Evolutionary conservation across 139 green algal species (phyloP).

Genomic region (Haematococcus sp.): DNA sequence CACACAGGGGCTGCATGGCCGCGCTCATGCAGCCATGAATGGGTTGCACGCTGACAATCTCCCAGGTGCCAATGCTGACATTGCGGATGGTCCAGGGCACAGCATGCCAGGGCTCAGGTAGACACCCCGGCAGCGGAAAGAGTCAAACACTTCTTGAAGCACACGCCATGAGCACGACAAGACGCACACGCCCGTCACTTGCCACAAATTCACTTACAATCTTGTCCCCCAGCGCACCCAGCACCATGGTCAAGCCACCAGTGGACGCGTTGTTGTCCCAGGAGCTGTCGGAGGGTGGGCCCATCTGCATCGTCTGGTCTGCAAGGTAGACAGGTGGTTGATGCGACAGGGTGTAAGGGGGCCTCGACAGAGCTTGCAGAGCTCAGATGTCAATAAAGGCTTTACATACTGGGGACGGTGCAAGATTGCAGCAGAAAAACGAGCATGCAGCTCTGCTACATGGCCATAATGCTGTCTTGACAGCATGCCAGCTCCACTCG

Average conservation of each 20-base stretch:
- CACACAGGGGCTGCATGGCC: not conserved
- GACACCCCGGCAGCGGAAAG: too few species aligned
- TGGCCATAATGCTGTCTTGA: not conserved
- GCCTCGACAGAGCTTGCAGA: not conserved
- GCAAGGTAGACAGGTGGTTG: not conserved
- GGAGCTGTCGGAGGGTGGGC: not conserved
- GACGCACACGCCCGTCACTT: too few species aligned
- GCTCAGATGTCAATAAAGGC: not conserved
- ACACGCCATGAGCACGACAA: too few species aligned
- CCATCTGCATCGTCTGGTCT: not conserved
- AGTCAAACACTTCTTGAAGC: too few species aligned
- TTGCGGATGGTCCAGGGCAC: too few species aligned
- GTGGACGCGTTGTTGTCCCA: not conserved
- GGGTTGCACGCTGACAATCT: too few species aligned
- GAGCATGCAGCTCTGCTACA: not conserved
- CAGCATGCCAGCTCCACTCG: not conserved
- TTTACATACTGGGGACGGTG: not conserved
- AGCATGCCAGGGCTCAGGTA: too few species aligned
- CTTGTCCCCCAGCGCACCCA: not conserved
- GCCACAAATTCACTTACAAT: not conserved
- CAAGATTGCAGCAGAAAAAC: not conserved
- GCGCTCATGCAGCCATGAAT: not conserved
- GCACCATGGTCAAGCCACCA: not conserved
- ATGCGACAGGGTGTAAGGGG: not conserved
- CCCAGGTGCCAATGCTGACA: too few species aligned